A percentile compares a stretch with the other conserved stretches of the same genome.
phyloP scores from a whole-genome alignment of 345 rosid genomes.

The Eucalyptus pauciflora region DNA sequence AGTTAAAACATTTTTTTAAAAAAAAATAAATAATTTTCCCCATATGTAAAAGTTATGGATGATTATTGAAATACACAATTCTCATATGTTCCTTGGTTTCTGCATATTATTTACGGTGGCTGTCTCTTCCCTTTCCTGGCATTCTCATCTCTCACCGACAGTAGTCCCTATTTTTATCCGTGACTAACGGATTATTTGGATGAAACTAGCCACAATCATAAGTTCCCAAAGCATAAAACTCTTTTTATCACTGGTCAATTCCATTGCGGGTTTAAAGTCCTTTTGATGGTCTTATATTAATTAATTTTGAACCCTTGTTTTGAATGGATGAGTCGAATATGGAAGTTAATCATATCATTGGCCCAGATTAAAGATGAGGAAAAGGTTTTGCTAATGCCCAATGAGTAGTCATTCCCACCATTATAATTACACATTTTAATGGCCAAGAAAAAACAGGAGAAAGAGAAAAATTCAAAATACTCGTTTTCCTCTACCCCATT shows the following conservation, averaged over 20 bases:
- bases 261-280: neutral
- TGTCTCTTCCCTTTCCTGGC: neutral
- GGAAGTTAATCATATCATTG: neutral
- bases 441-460: neutral
- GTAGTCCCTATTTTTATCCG: neutral
- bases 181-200: neutral
- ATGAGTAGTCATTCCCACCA: neutral
- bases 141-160: neutral
- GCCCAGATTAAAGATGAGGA: neutral
- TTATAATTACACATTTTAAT: neutral
- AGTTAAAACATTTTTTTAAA: no score
- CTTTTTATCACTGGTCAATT: neutral
- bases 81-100: no score
- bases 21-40: no score
- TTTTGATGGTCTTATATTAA: neutral
- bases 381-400: neutral
- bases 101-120: no score
- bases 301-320: neutral
- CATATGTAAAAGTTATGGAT: no score
- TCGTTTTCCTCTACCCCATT: neutral
- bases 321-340: neutral
- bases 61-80: no score
- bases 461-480: neutral
- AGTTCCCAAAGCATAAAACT: neutral
- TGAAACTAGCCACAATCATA: fast-evolving